These are phyloP conservation scores for Chlorella sorokiniana DNA, from an alignment of 139 green algal genomes.

Conservation along the genomic window DNA sequence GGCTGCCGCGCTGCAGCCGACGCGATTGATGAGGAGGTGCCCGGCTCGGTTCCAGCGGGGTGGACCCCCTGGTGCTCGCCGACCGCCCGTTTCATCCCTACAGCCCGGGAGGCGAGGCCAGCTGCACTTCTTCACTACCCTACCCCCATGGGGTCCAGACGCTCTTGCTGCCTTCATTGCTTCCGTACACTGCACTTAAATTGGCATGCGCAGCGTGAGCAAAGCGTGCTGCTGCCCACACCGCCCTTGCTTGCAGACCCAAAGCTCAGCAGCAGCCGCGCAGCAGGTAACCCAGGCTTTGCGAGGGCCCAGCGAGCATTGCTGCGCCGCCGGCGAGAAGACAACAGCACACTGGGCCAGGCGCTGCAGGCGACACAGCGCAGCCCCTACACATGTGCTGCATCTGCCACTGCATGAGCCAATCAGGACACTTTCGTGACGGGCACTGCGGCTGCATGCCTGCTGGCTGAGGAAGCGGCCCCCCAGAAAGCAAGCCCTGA, in stretches of 20 bases:
- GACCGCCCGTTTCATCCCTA: background rate
- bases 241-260: background rate
- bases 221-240: background rate
- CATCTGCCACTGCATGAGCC: background rate
- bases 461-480: background rate
- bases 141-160: no score
- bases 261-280: background rate
- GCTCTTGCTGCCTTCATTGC: no score
- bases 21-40: conserved; percentile 20
- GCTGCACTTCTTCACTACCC: background rate
- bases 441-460: background rate
- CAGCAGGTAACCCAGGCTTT: conserved; percentile 6
- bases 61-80: conserved; percentile 21
- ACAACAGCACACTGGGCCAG: background rate
- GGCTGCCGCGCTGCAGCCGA: background rate
- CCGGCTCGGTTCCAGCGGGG: background rate
- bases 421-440: background rate
- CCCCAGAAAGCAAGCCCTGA: background rate
- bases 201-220: background rate
- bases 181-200: no score
- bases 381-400: no score
- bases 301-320: conserved; percentile 6
- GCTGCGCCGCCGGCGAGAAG: background rate
- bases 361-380: background rate
- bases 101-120: background rate